Conservation (phyloP, 805 yeast species). For the Myxozyma geophila region DNA sequence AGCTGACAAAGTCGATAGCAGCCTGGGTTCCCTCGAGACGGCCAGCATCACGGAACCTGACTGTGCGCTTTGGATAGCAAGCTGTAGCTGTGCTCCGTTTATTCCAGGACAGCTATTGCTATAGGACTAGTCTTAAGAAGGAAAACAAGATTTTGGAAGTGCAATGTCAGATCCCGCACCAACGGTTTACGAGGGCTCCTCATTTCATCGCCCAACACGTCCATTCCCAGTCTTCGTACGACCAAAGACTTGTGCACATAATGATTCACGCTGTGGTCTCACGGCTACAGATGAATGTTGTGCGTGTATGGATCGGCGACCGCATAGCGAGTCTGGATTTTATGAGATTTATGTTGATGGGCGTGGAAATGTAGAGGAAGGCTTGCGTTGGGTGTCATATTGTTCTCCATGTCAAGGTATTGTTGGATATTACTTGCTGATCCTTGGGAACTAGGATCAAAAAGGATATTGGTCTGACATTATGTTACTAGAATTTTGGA, state of each 20-base stretch:
- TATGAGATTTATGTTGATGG: slow-evolving; percentile 33
- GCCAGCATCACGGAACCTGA: no score
- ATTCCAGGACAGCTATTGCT: neutral
- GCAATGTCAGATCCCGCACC: neutral
- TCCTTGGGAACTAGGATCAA: neutral
- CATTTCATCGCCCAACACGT: neutral
- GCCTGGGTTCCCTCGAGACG: no score
- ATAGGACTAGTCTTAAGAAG: neutral
- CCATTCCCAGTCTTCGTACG: slow-evolving; percentile 12
- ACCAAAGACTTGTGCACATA: slow-evolving; percentile 20
- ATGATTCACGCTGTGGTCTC: slow-evolving; percentile 12
- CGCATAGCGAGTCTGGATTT: neutral
- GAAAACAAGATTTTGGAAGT: neutral
- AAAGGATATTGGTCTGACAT: neutral
- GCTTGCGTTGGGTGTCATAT: slow-evolving; percentile 28
- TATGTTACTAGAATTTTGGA: slow-evolving; percentile 6
- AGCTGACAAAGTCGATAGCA: no score
- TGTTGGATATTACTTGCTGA: no score
- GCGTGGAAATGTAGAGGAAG: slow-evolving; percentile 29
- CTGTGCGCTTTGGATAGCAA: no score
- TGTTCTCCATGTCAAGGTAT: slow-evolving; percentile 29
- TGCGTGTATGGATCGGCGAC: slow-evolving; percentile 24
- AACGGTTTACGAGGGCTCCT: neutral
- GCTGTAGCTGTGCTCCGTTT: neutral
- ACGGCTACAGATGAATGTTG: slow-evolving; percentile 15